Base-by-base conservation (phyloP, 2,329 filamentous ascomycete genomes). In the Oidium heveae region DNA sequence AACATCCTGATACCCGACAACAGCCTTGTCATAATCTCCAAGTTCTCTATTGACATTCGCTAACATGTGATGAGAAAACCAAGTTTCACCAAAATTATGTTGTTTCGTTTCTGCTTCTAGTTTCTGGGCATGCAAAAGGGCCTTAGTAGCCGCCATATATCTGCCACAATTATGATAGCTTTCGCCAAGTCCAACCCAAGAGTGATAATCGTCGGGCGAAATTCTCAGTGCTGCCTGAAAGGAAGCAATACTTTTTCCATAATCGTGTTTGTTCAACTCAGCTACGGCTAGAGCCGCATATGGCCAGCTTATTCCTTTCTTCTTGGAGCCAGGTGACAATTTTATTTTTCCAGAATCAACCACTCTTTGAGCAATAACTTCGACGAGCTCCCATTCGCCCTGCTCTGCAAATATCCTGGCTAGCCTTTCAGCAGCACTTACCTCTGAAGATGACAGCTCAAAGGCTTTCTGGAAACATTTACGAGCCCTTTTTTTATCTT, bases 51-150 rank as follows among this genome's bases (percentile, higher is more conserved):
- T 86, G 55, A 98, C 85, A 62, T 98, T 96, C 43, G 86, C 88
- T 57, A 96, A 76, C 82, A 98, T 93, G 66, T 95, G 95, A 64
- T 86, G 86, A 8, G 88, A 88, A 65, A 95, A 98, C 91, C 91
- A 98, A 10, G 77, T 83, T 60, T 93, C 84, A 0, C 76, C 79
- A 20, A 71, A 64, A 36, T 77, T 72, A 49, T 75, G 67, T 63
- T 73, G 63, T n/a, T 71, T 66, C 0, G 75, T 66, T 1, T 73
- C 72, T 32, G 76, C 72, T 58, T 89, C 84, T 4, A 94, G 72
- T 54, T 75, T 76, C 63, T 89, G 81, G 0, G 89, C 91, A 63
- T 94, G 84, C 36, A 84, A 72, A 60, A 96, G 91, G 0, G 91
- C 87, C 63, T 91, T 89, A 3, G 84, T 86, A 0, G 91, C 89